A percentile compares a stretch with the other conserved stretches of the same genome.
phyloP scores from a whole-genome alignment of 495 filamentous ascomycete genomes.

The Saxophila tyrrhenica region DNA sequence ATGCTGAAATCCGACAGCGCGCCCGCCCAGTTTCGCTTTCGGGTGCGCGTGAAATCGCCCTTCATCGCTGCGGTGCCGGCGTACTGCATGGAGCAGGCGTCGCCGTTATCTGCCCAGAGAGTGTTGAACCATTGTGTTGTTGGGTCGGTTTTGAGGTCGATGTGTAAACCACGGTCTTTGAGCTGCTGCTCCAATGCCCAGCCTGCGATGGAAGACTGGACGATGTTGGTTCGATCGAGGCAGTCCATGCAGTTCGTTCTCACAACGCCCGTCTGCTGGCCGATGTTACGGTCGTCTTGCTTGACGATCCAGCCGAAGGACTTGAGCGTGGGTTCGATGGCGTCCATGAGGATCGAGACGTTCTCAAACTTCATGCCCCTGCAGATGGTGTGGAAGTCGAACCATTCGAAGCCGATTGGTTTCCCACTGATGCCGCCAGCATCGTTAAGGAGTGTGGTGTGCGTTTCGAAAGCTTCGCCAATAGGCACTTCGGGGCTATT shows the following conservation, averaged over 20 bases:
- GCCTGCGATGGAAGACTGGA: conserved; percentile 87
- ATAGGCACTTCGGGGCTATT: conserved; percentile 77
- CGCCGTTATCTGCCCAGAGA: conserved; percentile 95
- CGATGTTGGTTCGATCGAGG: conserved; percentile 91
- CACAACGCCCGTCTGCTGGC: conserved; percentile 71
- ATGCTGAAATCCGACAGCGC: conserved; percentile 71
- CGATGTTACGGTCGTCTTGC: conserved; percentile 65
- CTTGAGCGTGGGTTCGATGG: conserved; percentile 57
- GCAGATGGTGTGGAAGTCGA: conserved; percentile 96
- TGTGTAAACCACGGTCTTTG: conserved; percentile 63
- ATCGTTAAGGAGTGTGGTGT: conserved; percentile 58
- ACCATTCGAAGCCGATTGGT: conserved; percentile 77
- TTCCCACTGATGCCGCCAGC: conserved; percentile 59
- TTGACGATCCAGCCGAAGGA: conserved; percentile 82
- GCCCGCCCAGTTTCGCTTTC: conserved; percentile 71
- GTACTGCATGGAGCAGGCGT: conserved; percentile 85
- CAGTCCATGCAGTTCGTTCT: conserved; percentile 99
- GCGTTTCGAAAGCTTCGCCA: conserved; percentile 83
- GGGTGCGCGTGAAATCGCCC: conserved; percentile 87
- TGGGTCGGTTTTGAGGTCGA: conserved; percentile 53
- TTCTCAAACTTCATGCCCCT: conserved; percentile 89
- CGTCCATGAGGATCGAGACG: conserved; percentile 72
- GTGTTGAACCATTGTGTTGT: conserved; percentile 68
- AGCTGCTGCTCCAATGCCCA: conserved; percentile 77
- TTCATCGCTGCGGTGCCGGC: conserved; percentile 93